Percentiles rank a stretch among this genome's conserved stretches.
Evolutionary conservation across 768 basidiomycete genomes (phyloP).

Genomic region (Lyophyllum atratum): DNA sequence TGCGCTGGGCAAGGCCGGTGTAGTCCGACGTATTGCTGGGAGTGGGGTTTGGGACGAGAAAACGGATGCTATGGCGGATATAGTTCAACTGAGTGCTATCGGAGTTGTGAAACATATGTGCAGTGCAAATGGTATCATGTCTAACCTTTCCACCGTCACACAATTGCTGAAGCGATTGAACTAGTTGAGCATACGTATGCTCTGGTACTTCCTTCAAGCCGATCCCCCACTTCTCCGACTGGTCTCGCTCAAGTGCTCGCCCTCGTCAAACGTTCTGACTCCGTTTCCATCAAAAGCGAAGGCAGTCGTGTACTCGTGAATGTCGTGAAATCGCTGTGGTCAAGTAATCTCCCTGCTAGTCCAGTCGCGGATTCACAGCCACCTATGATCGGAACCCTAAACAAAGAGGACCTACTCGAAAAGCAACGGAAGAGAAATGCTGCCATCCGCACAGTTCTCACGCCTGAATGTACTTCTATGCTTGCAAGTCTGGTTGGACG

Average conservation of each 20-base stretch:
- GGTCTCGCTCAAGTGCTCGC: slow-evolving; percentile 72
- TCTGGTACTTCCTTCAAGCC: slow-evolving; percentile 49
- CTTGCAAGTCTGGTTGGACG: slow-evolving; percentile 73
- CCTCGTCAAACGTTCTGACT: slow-evolving; percentile 78
- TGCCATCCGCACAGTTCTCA: slow-evolving; percentile 55
- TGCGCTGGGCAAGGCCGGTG: slow-evolving; percentile 57
- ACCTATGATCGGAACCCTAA: slow-evolving; percentile 21
- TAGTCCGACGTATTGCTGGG: slow-evolving; percentile 60
- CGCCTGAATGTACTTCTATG: slow-evolving; percentile 55
- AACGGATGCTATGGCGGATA: slow-evolving; percentile 78
- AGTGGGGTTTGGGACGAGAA: slow-evolving; percentile 73
- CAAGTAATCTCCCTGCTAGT: slow-evolving; percentile 40
- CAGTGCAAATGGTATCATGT: slow-evolving; percentile 63
- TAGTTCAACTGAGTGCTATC: slow-evolving; percentile 86
- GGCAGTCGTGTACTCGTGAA: slow-evolving; percentile 89
- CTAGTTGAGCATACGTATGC: slow-evolving; percentile 47
- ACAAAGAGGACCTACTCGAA: slow-evolving; percentile 34
- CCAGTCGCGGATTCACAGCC: slow-evolving; percentile 20
- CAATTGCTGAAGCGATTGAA: slow-evolving; percentile 1
- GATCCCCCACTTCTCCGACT: slow-evolving; percentile 34
- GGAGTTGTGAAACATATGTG: slow-evolving; percentile 90
- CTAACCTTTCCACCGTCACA: background rate
- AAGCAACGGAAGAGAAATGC: slow-evolving; percentile 52
- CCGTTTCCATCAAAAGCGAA: slow-evolving; percentile 83
- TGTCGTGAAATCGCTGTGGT: slow-evolving; percentile 77